phyloP scores from a whole-genome alignment of 192 early-diverging fungal species.

The Coemansia sp. region DNA sequence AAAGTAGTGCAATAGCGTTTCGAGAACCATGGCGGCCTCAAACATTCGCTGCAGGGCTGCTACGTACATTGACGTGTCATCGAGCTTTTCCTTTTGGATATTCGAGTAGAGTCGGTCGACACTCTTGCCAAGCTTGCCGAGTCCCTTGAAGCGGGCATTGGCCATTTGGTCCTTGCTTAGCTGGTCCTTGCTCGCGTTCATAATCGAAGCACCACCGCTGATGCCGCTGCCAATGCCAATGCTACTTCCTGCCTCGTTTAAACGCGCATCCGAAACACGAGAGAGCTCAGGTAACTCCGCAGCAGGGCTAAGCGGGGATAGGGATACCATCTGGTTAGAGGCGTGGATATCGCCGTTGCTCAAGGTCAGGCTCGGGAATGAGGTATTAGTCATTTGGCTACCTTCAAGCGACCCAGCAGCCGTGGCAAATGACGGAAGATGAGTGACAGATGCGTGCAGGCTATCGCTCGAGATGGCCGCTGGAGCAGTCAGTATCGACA shows the following conservation, averaged over 20 bases:
- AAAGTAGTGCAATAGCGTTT: slow-evolving; percentile 47
- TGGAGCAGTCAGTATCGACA: slow-evolving; percentile 13
- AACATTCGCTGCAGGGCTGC: slow-evolving; percentile 52
- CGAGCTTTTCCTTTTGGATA: slow-evolving; percentile 57
- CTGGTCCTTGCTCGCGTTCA: slow-evolving; percentile 33
- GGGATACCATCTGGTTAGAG: slow-evolving; percentile 19
- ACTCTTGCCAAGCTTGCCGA: slow-evolving; percentile 57
- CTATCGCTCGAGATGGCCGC: slow-evolving; percentile 41
- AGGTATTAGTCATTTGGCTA: slow-evolving; percentile 21
- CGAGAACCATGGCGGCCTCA: slow-evolving; percentile 44
- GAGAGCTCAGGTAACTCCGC: slow-evolving; percentile 26
- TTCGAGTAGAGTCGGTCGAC: slow-evolving; percentile 58
- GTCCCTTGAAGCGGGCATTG: slow-evolving; percentile 50
- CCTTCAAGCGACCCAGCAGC: slow-evolving; percentile 17
- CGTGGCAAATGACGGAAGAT: slow-evolving; percentile 27
- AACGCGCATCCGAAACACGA: slow-evolving; percentile 28
- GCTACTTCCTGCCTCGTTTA: slow-evolving; percentile 10
- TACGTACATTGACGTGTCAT: slow-evolving; percentile 48
- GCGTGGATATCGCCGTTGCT: slow-evolving; percentile 38
- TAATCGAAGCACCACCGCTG: slow-evolving; percentile 13
- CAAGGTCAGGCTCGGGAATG: slow-evolving; percentile 42
- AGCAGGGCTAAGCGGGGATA: slow-evolving; percentile 47
- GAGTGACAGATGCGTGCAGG: slow-evolving; percentile 34
- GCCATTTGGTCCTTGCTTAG: slow-evolving; percentile 52
- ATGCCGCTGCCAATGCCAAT: slow-evolving; percentile 17